A percentile compares a stretch with the other conserved stretches of the same genome.
Evolutionary conservation across 2,329 filamentous ascomycete genomes (phyloP).

Genomic region (Bipolaris gigantea): DNA sequence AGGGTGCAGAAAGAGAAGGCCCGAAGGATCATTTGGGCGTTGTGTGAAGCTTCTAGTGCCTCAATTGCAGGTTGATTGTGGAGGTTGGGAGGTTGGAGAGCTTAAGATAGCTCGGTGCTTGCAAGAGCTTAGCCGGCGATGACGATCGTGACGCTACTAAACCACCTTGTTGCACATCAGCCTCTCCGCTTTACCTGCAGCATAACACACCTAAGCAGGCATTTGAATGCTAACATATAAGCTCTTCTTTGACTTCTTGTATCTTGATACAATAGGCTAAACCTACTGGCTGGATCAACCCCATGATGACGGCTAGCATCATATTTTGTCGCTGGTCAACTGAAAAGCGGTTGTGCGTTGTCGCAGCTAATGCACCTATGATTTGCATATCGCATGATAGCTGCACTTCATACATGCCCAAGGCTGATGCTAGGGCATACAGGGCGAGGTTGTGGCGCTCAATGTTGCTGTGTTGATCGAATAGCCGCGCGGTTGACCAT

Average conservation of each 20-base stretch:
- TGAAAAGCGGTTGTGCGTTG: neutral
- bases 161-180: neutral
- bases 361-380: no score
- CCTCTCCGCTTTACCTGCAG: neutral
- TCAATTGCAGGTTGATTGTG: neutral
- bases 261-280: neutral
- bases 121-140: constrained; percentile 5
- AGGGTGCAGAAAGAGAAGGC: constrained; percentile 19
- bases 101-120: neutral
- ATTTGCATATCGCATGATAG: no score
- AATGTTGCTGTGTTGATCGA: neutral
- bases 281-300: neutral
- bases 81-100: neutral
- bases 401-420: neutral
- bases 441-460: neutral
- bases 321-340: neutral
- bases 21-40: constrained; percentile 19
- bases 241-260: neutral
- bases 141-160: neutral
- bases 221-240: neutral
- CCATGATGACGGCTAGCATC: neutral
- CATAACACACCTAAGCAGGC: no score
- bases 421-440: neutral
- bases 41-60: constrained; percentile 1
- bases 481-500: constrained; percentile 1